These are phyloP conservation scores for Dissophora ornata DNA, from an alignment of 192 early-diverging fungal species.

Conservation along the genomic window DNA sequence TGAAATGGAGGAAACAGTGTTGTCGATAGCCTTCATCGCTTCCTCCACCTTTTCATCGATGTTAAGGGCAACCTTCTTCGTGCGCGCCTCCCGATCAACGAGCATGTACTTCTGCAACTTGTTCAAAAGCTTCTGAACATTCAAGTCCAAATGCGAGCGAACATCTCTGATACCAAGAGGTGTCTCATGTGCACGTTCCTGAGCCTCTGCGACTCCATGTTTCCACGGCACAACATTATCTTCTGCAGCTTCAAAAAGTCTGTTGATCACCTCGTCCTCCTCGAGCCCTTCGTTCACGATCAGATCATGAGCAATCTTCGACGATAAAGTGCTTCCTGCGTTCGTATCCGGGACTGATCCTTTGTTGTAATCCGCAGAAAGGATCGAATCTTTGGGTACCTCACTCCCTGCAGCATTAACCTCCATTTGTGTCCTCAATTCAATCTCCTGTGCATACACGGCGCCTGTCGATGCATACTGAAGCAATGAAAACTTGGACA, in stretches of 20 bases:
- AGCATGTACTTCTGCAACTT: neutral
- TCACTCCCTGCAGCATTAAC: neutral
- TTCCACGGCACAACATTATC: constrained; percentile 20
- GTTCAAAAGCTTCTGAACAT: neutral
- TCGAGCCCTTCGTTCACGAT: neutral
- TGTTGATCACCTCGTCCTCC: constrained; percentile 3
- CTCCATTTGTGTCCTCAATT: constrained; percentile 10
- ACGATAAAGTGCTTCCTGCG: neutral
- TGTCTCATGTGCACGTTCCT: constrained; percentile 2
- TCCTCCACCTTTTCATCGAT: constrained; percentile 1
- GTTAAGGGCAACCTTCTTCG: neutral
- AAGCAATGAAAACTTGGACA: constrained; percentile 21
- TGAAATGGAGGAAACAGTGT: neutral
- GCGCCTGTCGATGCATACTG: constrained; percentile 35
- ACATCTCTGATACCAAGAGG: neutral
- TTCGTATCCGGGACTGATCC: neutral
- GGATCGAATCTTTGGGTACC: neutral
- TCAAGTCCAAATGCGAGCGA: constrained; percentile 6
- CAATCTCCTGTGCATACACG: constrained; percentile 37
- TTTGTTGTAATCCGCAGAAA: neutral
- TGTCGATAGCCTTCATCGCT: constrained; percentile 16
- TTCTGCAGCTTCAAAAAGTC: constrained; percentile 9
- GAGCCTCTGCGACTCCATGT: constrained; percentile 1
- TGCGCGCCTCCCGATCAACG: neutral
- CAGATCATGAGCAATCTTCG: constrained; percentile 6